These are phyloP conservation scores for Populus nigra DNA, from an alignment of 345 rosid genomes.

Conservation along the genomic window DNA sequence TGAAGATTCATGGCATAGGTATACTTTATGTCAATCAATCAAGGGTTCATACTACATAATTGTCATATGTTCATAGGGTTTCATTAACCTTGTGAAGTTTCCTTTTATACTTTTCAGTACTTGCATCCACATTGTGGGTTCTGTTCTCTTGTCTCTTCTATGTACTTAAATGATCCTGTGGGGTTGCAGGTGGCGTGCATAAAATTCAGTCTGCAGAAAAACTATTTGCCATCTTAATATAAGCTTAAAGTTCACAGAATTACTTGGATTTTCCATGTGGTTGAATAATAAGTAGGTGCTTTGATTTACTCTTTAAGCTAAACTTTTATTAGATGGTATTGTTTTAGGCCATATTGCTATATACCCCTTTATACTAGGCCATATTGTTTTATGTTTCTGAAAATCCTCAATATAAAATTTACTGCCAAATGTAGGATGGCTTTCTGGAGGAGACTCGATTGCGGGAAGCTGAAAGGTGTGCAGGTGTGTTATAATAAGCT, in stretches of 20 bases:
- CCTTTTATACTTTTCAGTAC: background rate
- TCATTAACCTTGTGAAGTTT: background rate
- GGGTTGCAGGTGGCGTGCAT: background rate
- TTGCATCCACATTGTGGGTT: background rate
- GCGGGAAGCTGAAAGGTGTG: conserved; percentile 3
- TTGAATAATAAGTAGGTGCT: background rate
- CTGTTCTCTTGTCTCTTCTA: background rate
- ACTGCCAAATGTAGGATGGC: conserved; percentile 7
- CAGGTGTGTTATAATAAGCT: background rate
- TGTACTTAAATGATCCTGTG: background rate
- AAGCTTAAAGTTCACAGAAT: background rate
- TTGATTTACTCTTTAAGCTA: background rate
- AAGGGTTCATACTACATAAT: background rate
- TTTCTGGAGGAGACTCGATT: conserved; percentile 1
- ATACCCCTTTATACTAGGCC: background rate
- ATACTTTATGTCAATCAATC: background rate
- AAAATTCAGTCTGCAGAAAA: background rate
- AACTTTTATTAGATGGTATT: background rate
- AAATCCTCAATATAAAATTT: background rate
- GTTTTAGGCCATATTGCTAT: background rate
- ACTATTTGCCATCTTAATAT: background rate
- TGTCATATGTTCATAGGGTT: background rate
- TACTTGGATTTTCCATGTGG: background rate
- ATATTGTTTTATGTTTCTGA: background rate
- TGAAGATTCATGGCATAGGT: background rate